A percentile compares a stretch with the other conserved stretches of the same genome.
These are phyloP conservation scores for Pichia cephalocereana DNA, from an alignment of 805 yeast genomes.

Conservation along the genomic window DNA sequence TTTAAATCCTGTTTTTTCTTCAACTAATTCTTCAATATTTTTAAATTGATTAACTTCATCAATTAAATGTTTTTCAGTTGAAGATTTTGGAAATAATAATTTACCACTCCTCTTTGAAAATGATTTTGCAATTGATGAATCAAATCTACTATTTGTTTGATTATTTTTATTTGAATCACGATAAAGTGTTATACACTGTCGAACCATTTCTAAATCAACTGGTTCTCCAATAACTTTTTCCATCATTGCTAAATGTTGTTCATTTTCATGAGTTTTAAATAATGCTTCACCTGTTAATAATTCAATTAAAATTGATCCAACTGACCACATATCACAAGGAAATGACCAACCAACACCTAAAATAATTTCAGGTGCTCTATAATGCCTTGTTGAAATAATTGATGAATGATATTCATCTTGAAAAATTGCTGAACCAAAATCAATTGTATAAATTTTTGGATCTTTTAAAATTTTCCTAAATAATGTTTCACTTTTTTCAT, in stretches of 20 bases:
- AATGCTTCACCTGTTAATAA: slow-evolving; percentile 88
- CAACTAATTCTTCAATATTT: slow-evolving; percentile 20
- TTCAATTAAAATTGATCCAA: slow-evolving; percentile 90
- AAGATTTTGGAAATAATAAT: slow-evolving; percentile 27
- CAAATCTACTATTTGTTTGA: slow-evolving; percentile 9
- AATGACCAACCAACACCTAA: slow-evolving; percentile 94
- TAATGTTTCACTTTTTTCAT: slow-evolving; percentile 1
- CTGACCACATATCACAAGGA: slow-evolving; percentile 95
- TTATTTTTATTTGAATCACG: slow-evolving; percentile 4
- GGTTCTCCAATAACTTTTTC: slow-evolving; percentile 59
- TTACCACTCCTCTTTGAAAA: slow-evolving; percentile 24
- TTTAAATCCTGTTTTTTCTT: slow-evolving; percentile 22
- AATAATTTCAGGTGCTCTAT: slow-evolving; percentile 94
- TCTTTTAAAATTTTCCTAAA: slow-evolving; percentile 47
- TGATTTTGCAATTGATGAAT: slow-evolving; percentile 19
- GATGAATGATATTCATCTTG: slow-evolving; percentile 89
- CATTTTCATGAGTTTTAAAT: slow-evolving; percentile 89
- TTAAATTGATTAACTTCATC: slow-evolving; percentile 27
- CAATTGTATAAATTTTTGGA: slow-evolving; percentile 83
- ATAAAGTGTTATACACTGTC: slow-evolving; percentile 22
- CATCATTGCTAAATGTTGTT: slow-evolving; percentile 94
- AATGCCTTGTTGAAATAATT: slow-evolving; percentile 90
- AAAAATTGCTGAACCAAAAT: slow-evolving; percentile 95
- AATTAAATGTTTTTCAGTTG: slow-evolving; percentile 29
- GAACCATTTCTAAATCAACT: slow-evolving; percentile 33